Evolutionary conservation across 1,284 basidiomycete species (phyloP), one percentile per base, ranked within the genome.

Genomic region (Psilocybe mexicana): DNA sequence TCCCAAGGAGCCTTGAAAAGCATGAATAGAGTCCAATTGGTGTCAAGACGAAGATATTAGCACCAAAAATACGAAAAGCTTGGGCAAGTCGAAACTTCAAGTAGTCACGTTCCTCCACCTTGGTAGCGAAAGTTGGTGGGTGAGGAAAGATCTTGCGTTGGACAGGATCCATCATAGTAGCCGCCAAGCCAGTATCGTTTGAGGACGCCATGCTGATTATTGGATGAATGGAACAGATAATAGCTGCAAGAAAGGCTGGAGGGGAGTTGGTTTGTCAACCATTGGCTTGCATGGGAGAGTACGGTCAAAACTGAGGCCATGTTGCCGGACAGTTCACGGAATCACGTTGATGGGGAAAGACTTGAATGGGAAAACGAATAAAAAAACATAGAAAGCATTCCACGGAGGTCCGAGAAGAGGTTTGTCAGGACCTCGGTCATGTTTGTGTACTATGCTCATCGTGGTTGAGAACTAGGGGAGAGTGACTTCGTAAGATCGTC

Each of bases 11-110:
- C 77, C 82, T 76, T 58, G 60, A 60, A 57, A 46, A 49, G n/a
- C 42, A 14, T 51, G 36, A 23, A 8, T 8, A 33, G 33, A 36
- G 25, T 25, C 18, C 33, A n/a, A 8, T 23, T 26, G 25, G 43
- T 26, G 44, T 38, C 28, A 46, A 18, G 43, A 61, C 28, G 55
- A 58, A 68, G 24, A 51, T 66, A 40, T 40, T 3, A 14, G 38
- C 36, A 75, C 76, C 77, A 57, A 81, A 82, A 53, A 83, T 79
- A 45, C 82, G 71, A 66, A 80, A 78, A 0, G 80, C 77, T 67
- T 72, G 80, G 46, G 79, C 82, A 30, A 86, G 75, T 28, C 82
- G 70, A 63, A 82, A 81, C 69, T 85, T 85, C 54, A 81, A 65
- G 52, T 72, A 80, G 58, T 75, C 73, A 25, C 81, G 71, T 68